These are phyloP conservation scores for Puccinellia tenuiflora DNA, from an alignment of 176 grass and related monocot genomes.

Conservation along the genomic window DNA sequence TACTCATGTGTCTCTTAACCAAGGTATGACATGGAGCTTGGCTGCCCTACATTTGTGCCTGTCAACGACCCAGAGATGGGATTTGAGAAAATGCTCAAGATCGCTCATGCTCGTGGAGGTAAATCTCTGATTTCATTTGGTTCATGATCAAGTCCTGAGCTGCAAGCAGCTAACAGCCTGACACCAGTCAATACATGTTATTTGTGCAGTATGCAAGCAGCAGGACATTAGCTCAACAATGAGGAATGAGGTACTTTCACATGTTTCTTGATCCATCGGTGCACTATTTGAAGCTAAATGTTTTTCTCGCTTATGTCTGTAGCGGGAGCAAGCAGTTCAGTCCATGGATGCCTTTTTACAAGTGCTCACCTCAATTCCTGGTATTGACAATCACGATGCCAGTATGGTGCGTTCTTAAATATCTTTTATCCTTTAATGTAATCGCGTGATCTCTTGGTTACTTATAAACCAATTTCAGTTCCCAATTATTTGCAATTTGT, in stretches of 20 bases:
- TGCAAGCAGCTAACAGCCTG: no score
- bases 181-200: no score
- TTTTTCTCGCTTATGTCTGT: no score
- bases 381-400: conserved; percentile 76
- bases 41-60: conserved; percentile 67
- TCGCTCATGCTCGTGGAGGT: no score
- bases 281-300: no score
- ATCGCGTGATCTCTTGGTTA: neutral
- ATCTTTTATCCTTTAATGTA: neutral
- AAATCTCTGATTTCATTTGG: neutral
- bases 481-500: neutral
- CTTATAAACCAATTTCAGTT: neutral
- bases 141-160: neutral
- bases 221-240: no score
- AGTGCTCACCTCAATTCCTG: conserved; percentile 78
- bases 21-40: conserved; percentile 69
- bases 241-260: no score
- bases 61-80: conserved; percentile 72
- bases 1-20: neutral
- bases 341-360: no score
- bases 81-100: conserved; percentile 3
- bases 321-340: no score
- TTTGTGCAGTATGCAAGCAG: neutral
- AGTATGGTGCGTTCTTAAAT: conserved; percentile 46
- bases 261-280: no score